Conservation (phyloP, 805 yeast genomes). For the Saccharomyces eubayanus region DNA sequence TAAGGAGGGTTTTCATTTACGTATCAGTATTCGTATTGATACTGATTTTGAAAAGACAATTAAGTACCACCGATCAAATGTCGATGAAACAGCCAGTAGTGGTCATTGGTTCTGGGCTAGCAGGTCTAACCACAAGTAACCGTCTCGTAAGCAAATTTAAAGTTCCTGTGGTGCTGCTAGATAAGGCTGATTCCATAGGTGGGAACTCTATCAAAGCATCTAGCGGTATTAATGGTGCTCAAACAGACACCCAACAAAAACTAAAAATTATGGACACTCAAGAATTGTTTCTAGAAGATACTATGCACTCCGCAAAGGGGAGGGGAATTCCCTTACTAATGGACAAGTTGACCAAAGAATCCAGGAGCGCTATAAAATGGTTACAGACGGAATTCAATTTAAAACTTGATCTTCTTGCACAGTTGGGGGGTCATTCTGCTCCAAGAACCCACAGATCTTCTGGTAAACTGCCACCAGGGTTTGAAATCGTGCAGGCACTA, state of each 20-base stretch:
- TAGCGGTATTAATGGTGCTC: slow-evolving; percentile 61
- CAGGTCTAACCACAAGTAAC: slow-evolving; percentile 43
- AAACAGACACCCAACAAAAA: slow-evolving; percentile 50
- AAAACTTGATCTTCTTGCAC: slow-evolving; percentile 59
- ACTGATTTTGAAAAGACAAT: background rate
- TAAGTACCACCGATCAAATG: slow-evolving; percentile 1
- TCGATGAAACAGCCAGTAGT: slow-evolving; percentile 29
- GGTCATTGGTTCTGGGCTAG: slow-evolving; percentile 50
- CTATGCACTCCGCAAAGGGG: slow-evolving; percentile 55
- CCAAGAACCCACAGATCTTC: slow-evolving; percentile 78
- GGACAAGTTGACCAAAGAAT: slow-evolving; percentile 49
- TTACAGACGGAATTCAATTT: slow-evolving; percentile 53
- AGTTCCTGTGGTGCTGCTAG: slow-evolving; percentile 39
- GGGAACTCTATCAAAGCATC: slow-evolving; percentile 58
- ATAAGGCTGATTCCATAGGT: slow-evolving; percentile 43
- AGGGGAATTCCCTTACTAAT: slow-evolving; percentile 55
- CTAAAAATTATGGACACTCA: slow-evolving; percentile 47
- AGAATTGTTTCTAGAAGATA: slow-evolving; percentile 55
- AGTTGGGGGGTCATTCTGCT: slow-evolving; percentile 74
- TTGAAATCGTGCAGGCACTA: slow-evolving; percentile 44
- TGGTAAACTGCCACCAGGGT: slow-evolving; percentile 50
- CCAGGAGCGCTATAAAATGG: slow-evolving; percentile 67
- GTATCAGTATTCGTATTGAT: background rate
- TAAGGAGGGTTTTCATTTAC: background rate
- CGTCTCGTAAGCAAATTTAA: slow-evolving; percentile 33